Percentiles rank a stretch among this genome's conserved stretches.
These are phyloP conservation scores for Yamadazyma laniorum DNA, from an alignment of 805 yeast genomes.

Conservation along the genomic window DNA sequence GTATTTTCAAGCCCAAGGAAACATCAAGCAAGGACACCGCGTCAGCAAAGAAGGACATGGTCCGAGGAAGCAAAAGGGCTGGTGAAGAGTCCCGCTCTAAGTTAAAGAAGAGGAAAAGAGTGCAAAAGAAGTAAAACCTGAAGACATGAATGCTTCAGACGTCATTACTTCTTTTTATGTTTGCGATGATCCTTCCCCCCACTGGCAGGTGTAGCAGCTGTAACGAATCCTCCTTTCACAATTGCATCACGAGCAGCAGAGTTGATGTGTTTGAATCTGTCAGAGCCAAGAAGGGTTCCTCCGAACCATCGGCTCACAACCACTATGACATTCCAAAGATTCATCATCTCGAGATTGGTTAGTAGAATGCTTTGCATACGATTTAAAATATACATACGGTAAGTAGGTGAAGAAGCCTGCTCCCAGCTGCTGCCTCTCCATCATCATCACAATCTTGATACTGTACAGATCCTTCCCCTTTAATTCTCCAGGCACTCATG, in stretches of 20 bases:
- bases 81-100: background rate
- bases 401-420: slow-evolving; percentile 74
- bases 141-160: no score
- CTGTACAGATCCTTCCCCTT: slow-evolving; percentile 50
- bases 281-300: slow-evolving; percentile 89
- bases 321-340: slow-evolving; percentile 80
- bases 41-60: background rate
- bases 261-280: slow-evolving; percentile 90
- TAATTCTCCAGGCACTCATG: slow-evolving; percentile 85
- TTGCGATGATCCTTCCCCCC: slow-evolving; percentile 31
- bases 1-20: slow-evolving; percentile 3
- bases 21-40: background rate
- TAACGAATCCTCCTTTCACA: slow-evolving; percentile 53
- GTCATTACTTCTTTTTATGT: slow-evolving; percentile 9
- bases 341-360: slow-evolving; percentile 52
- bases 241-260: slow-evolving; percentile 85
- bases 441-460: slow-evolving; percentile 93
- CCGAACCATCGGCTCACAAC: slow-evolving; percentile 93
- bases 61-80: background rate
- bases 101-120: slow-evolving; percentile 3
- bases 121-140: slow-evolving; percentile 8
- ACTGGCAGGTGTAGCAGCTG: slow-evolving; percentile 18
- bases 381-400: slow-evolving; percentile 39
- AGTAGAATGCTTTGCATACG: slow-evolving; percentile 4
- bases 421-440: slow-evolving; percentile 96